These are phyloP conservation scores for Nemania serpens DNA, from an alignment of 2,329 filamentous ascomycete genomes.

Conservation along the genomic window DNA sequence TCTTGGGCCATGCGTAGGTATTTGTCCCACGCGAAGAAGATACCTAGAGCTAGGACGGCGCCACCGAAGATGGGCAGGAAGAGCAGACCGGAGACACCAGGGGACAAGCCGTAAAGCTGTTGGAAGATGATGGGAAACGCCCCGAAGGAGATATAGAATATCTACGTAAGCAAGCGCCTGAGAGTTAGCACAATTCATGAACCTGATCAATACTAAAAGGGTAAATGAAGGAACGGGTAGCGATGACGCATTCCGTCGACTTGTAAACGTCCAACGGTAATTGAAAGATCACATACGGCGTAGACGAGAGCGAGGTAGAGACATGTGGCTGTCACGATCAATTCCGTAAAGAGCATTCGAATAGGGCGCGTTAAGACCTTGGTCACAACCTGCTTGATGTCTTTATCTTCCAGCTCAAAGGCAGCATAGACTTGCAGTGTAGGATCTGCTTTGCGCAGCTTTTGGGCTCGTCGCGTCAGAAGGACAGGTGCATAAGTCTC, in stretches of 20 bases:
- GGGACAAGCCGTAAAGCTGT: conserved; percentile 63
- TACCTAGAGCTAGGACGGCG: conserved; percentile 58
- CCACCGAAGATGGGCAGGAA: conserved; percentile 73
- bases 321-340: conserved; percentile 73
- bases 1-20: conserved; percentile 59
- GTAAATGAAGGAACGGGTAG: neutral
- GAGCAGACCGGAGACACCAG: conserved; percentile 67
- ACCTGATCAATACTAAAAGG: neutral
- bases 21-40: conserved; percentile 70
- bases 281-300: conserved; percentile 37
- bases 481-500: conserved; percentile 67
- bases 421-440: conserved; percentile 59
- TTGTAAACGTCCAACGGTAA: neutral
- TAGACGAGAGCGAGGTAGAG: conserved; percentile 74
- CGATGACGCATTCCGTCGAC: neutral
- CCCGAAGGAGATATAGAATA: conserved; percentile 75
- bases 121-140: conserved; percentile 74
- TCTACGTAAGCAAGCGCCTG: conserved; percentile 32
- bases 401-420: conserved; percentile 64
- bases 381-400: conserved; percentile 63
- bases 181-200: conserved; percentile 1
- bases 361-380: conserved; percentile 74
- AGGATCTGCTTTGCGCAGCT: conserved; percentile 60
- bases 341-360: conserved; percentile 73
- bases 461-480: conserved; percentile 59